Percentiles rank a stretch among this genome's conserved stretches.
phyloP scores from a whole-genome alignment of 441 rosid genomes.

The Gossypium schwendimanii region DNA sequence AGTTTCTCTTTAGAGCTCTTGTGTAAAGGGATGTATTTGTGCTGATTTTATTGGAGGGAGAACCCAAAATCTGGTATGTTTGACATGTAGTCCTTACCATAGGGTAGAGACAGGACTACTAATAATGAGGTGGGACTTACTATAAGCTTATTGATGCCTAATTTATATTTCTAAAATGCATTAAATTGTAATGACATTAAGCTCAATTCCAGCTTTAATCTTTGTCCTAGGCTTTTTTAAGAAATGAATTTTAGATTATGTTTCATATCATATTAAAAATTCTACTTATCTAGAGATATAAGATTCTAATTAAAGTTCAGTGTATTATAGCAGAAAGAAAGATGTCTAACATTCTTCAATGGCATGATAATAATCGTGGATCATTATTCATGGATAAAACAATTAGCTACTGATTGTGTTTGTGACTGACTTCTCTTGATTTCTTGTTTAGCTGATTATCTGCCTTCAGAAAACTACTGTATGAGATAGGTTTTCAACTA shows the following conservation, averaged over 20 bases:
- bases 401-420: not conserved
- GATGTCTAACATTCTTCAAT: not conserved
- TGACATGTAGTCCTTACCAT: constrained; percentile 5
- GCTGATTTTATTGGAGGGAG: constrained; percentile 5
- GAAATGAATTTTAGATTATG: not conserved
- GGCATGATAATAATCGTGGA: not conserved
- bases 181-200: not conserved
- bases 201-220: not conserved
- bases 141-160: not conserved
- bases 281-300: not conserved
- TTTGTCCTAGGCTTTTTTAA: not conserved
- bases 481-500: not conserved
- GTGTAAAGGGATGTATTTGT: not conserved
- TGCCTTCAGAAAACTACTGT: not conserved
- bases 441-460: not conserved
- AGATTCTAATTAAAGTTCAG: not conserved
- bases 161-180: not conserved
- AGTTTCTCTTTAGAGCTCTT: not conserved
- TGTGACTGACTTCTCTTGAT: not conserved
- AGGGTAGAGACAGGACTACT: constrained; percentile 1
- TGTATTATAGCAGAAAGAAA: not conserved
- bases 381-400: not conserved
- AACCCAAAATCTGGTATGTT: constrained; percentile 2
- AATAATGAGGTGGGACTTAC: constrained; percentile 6
- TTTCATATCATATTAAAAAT: not conserved